Evolutionary conservation across 2,329 filamentous ascomycete species (phyloP).

Genomic region (Neofusicoccum ribis): DNA sequence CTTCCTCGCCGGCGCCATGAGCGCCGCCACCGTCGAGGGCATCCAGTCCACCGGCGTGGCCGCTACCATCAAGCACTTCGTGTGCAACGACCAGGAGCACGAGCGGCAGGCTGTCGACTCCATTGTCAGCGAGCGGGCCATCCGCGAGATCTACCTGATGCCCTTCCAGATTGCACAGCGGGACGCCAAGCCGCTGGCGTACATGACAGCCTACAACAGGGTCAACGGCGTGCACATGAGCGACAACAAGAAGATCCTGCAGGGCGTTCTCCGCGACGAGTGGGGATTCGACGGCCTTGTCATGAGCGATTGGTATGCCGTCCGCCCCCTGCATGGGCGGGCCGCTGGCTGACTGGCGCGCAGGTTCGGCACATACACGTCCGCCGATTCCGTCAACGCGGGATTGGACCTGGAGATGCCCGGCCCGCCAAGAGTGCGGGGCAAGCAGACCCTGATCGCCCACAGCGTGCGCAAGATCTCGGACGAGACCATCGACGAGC

Average conservation of each 20-base stretch:
- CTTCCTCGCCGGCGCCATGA: constrained; percentile 67
- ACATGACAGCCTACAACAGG: constrained; percentile 75
- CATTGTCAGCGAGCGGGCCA: constrained; percentile 57
- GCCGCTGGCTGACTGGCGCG: constrained; percentile 67
- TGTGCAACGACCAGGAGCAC: constrained; percentile 67
- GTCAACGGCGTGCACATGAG: constrained; percentile 71
- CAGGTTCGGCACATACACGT: constrained; percentile 47
- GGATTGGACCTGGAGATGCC: constrained; percentile 42
- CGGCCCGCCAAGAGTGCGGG: constrained; percentile 47
- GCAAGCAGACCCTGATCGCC: constrained; percentile 12
- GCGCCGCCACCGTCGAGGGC: constrained; percentile 59
- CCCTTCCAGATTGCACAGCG: constrained; percentile 71
- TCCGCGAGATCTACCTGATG: constrained; percentile 56
- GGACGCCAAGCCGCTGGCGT: constrained; percentile 64
- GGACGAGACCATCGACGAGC: constrained; percentile 39
- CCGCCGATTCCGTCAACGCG: constrained; percentile 36
- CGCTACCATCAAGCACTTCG: constrained; percentile 74
- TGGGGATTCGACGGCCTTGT: constrained; percentile 73
- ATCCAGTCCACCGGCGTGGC: constrained; percentile 66
- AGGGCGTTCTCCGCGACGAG: constrained; percentile 65
- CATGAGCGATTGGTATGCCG: constrained; percentile 67
- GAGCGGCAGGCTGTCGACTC: constrained; percentile 61
- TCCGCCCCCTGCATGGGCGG: constrained; percentile 51
- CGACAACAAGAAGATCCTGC: constrained; percentile 65
- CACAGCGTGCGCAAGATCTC: constrained; percentile 53